phyloP scores from a whole-genome alignment of 306 rosid species.

The Lablab purpureus region DNA sequence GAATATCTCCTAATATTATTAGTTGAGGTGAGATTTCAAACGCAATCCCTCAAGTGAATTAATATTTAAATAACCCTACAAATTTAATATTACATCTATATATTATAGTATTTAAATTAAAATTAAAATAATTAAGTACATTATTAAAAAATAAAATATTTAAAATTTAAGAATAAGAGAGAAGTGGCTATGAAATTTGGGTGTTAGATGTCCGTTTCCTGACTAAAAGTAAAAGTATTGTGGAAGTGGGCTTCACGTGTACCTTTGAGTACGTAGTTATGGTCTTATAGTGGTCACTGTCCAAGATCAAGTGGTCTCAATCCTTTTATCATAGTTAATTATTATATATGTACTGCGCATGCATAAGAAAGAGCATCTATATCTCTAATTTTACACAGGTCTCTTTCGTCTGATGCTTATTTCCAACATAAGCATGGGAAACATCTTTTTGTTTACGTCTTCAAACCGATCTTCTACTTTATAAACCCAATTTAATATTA shows the following conservation, averaged over 20 bases:
- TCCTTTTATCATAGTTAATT: not conserved
- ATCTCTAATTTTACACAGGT: constrained; percentile 73
- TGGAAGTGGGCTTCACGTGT: not conserved
- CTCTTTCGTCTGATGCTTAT: constrained; percentile 16
- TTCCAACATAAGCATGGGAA: constrained; percentile 3
- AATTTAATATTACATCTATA: too few relatives aligned
- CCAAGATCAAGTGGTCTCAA: not conserved
- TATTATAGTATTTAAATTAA: too few relatives aligned
- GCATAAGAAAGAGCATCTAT: constrained; percentile 73
- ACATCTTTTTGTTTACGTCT: not conserved
- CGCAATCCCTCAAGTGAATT: too few relatives aligned
- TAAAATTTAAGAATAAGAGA: too few relatives aligned
- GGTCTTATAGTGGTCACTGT: not conserved
- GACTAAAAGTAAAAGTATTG: not conserved
- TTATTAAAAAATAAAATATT: too few relatives aligned
- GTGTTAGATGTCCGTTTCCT: too few relatives aligned
- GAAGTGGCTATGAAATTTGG: too few relatives aligned
- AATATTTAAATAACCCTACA: too few relatives aligned
- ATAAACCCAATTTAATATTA: not conserved
- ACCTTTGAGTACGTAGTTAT: constrained; percentile 1
- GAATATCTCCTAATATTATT: too few relatives aligned
- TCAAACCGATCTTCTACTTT: not conserved
- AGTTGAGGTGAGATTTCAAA: too few relatives aligned
- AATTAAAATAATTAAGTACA: too few relatives aligned
- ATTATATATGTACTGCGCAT: constrained; percentile 71